Base-by-base conservation (phyloP, 1,284 basidiomycete genomes). In the Phlebopus sp. region DNA sequence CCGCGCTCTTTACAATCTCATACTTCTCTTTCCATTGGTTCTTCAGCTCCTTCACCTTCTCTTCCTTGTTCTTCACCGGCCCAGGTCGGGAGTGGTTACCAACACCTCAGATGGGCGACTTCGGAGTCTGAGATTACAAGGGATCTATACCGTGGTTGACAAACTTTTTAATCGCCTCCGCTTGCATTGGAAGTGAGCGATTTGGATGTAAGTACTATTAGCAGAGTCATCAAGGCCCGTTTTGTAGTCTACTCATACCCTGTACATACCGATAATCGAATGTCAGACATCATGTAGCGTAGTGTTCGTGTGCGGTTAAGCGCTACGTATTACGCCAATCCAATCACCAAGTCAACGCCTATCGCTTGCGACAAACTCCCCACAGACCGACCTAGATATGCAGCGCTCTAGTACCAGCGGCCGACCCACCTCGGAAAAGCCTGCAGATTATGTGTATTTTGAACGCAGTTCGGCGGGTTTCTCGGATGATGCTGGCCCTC, bases 401-500 rank as follows among this genome's bases (percentile, higher is more conserved):
- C 62, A 63, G 38, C 64, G 64, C 43, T 59, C 62, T 27, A 66
- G 62, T 42, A 64, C 55, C 29, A 64, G 57, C 51, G 64, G 56
- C 32, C 54, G 63, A 41, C 51, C 62, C 35, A 66, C 60, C 44
- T 50, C 64, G 34, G 56, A 58, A 23, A 72, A 68, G 57, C 60
- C 63, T 19, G 54, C 62, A 67, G 79, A 82, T 54, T 92, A 92
- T 72, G 91, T 96, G 39, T 92, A 90, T 69, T 97, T 94, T 68
- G 84, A 90, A 60, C 78, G 90, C 47, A 84, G 76, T 51, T 80
- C 84, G 11, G 66, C 71, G 38, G 78, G 78, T 42, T 89, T 94
- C 63, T 84, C 84, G 19, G 84, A 89, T 50, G 79, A 84, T 47
- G 85, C 87, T 27, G 67, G 85, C 53, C 84, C 90, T 37, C 86